Base-by-base conservation (phyloP, 2,329 filamentous ascomycete genomes). In the Hypoxylon sp. region DNA sequence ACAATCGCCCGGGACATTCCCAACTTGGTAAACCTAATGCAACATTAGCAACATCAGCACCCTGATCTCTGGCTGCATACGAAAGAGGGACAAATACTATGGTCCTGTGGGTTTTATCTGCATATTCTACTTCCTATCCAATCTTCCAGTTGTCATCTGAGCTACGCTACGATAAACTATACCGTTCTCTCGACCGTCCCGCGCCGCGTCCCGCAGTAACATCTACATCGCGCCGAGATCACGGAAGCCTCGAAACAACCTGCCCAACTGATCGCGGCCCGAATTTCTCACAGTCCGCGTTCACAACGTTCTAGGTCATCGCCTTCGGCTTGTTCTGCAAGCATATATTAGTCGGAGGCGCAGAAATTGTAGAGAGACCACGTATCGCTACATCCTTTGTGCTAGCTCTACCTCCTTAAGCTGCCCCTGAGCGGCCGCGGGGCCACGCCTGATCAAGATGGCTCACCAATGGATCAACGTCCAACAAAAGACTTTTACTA, bases 401-500 rank as follows among this genome's bases (percentile, higher is more conserved):
- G 79, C 81, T 74, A 80, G 50, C 54, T 56, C 82, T 70, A 51
- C 37, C 82, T 73, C 37, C 19, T 22, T 42, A 82, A 85, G 76
- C 83, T 73, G 79, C 81, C 76, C 83, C 84, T 80, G 84, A 87
- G 72, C 83, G 82, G 74, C 72, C 71, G 51, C 70, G 72, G 68
- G 71, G 72, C 71, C 69, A 60, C 82, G 80, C 70, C 79, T 85
- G 70, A 81, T 81, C 76, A 90, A 83, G 80, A 91, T 91, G 89
- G 88, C 91, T 81, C 87, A 90, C 80, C 84, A 86, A 80, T 91
- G 89, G 89, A 87, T 91, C 75, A 90, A 86, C 78, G 94, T 97
- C 82, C 95, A 98, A 85, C 92, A 98, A 82, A 99, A 98, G 88
- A 99, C 96, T 29, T 99, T 99, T 82, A 97, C 94, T 66, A 99